phyloP scores from a whole-genome alignment of 257 asterid genomes.

The Rubia yunnanensis region DNA sequence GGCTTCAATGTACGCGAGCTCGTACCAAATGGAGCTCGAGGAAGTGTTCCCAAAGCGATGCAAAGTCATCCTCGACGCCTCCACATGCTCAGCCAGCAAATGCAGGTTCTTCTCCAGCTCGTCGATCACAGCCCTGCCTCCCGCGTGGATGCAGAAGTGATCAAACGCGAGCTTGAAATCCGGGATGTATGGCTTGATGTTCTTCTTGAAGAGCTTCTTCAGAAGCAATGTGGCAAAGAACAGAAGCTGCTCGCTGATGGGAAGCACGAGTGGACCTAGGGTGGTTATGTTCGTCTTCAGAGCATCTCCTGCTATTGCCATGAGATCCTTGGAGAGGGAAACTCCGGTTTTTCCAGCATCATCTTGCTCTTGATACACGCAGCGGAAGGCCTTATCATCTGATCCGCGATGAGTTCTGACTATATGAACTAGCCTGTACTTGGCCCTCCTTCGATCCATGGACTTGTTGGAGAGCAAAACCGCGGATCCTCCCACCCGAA shows the following conservation, averaged over 20 bases:
- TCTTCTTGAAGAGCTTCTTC: constrained; percentile 46
- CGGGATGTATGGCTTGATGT: constrained; percentile 63
- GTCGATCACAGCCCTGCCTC: constrained; percentile 80
- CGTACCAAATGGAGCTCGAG: constrained; percentile 81
- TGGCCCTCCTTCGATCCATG: constrained; percentile 40
- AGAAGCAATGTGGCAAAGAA: constrained; percentile 48
- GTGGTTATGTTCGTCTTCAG: constrained; percentile 71
- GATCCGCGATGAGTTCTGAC: constrained; percentile 77
- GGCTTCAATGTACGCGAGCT: constrained; percentile 64
- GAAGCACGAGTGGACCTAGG: constrained; percentile 64
- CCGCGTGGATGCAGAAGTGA: constrained; percentile 82
- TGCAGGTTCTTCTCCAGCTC: constrained; percentile 76
- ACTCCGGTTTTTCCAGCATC: constrained; percentile 51
- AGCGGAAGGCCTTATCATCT: constrained; percentile 59
- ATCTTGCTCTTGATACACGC: constrained; percentile 69
- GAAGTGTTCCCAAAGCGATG: constrained; percentile 82
- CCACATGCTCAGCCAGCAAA: constrained; percentile 51
- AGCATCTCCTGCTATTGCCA: constrained; percentile 79
- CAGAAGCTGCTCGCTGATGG: constrained; percentile 70
- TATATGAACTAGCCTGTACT: constrained; percentile 66
- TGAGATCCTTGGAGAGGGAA: constrained; percentile 64
- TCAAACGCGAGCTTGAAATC: constrained; percentile 75
- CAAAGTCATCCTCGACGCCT: constrained; percentile 78
- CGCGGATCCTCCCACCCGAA: constrained; percentile 67
- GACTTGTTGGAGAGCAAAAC: constrained; percentile 53